Evolutionary conservation across 371 early-diverging fungal genomes (phyloP), one percentile per base, ranked within the genome.

Genomic region (Mortierella sp.): DNA sequence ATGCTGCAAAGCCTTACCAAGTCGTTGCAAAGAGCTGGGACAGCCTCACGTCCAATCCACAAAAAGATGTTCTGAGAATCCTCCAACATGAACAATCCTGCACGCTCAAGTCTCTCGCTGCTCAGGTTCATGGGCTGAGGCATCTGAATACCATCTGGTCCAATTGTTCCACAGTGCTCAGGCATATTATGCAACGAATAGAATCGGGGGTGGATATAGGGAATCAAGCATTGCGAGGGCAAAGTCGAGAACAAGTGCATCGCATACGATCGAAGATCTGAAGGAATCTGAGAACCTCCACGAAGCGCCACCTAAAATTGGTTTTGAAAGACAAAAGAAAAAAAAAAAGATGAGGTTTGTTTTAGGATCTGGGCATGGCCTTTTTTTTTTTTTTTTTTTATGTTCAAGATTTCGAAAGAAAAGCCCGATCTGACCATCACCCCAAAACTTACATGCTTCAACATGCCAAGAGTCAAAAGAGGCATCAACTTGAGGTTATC

Each of bases 401-500:
- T 46, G 16, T 46, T 15, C 28, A 43, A 21, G 47, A 46, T 29
- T 7, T 23, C 2, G 19, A 19, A 21, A 29, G 15, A 64, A 15
- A 28, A 16, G 15, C 14, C 5, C 18, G 44, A 60, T 19, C 47
- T 26, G 9, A 9, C 25, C 29, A 57, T 43, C 25, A 21, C 7
- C 37, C 9, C 37, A 37, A 3, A 37, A 64, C 84, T 67, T 86
- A 87, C 87, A 65, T 90, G 87, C 62, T 98, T 97, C 57, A 97
- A 77, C 59, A 95, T 75, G 47, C 93, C 94, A 26, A 97, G 84
- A 1, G 90, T 89, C 52, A 98, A 77, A n/a, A 96, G 70, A 9
- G 98, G 98, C 51, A 97, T 72, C 51, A 97, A 79, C 70, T 92
- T 94, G 57, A 98, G 82, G 67, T 97, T 96, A 29, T 93, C 94